Evolutionary conservation across 1,284 basidiomycete species (phyloP).

Genomic region (Anthracocystis panici-leucophaei): DNA sequence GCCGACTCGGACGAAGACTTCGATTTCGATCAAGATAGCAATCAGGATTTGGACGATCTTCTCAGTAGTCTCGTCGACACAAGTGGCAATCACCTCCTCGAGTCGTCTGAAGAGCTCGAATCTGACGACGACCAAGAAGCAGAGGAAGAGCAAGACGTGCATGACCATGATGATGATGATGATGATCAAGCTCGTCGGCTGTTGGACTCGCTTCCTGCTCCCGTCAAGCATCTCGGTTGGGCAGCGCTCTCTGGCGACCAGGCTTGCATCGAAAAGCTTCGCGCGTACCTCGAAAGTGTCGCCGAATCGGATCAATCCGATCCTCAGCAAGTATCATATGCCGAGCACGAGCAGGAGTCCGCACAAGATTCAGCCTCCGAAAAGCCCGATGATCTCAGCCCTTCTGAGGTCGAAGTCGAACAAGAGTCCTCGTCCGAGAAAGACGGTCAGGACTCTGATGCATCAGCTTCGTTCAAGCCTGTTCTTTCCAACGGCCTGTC

Average conservation of each 20-base stretch:
- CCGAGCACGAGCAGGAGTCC: slow-evolving; percentile 7
- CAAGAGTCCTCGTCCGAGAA: slow-evolving; percentile 16
- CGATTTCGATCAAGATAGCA: slow-evolving; percentile 38
- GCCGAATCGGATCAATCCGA: slow-evolving; percentile 30
- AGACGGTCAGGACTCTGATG: neutral
- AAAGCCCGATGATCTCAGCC: slow-evolving; percentile 2
- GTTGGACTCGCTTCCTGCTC: slow-evolving; percentile 13
- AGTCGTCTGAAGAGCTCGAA: slow-evolving; percentile 13
- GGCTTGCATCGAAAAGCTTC: slow-evolving; percentile 9
- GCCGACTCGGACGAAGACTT: slow-evolving; percentile 48
- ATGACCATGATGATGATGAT: slow-evolving; percentile 20
- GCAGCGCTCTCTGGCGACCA: slow-evolving; percentile 27
- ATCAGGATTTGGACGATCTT: slow-evolving; percentile 19
- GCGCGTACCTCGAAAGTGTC: slow-evolving; percentile 21
- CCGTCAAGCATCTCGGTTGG: slow-evolving; percentile 23
- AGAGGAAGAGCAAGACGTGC: slow-evolving; percentile 11
- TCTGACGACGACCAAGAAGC: slow-evolving; percentile 14
- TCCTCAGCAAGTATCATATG: slow-evolving; percentile 9
- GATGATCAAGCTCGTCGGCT: slow-evolving; percentile 20
- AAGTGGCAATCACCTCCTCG: slow-evolving; percentile 7
- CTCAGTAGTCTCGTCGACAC: slow-evolving; percentile 17
- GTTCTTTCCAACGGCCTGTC: slow-evolving; percentile 11
- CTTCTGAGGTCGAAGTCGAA: slow-evolving; percentile 13
- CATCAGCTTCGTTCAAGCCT: neutral
- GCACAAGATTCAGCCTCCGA: neutral